These are phyloP conservation scores for Fraxinus platypoda DNA, from an alignment of 305 asterid species.

Conservation along the genomic window DNA sequence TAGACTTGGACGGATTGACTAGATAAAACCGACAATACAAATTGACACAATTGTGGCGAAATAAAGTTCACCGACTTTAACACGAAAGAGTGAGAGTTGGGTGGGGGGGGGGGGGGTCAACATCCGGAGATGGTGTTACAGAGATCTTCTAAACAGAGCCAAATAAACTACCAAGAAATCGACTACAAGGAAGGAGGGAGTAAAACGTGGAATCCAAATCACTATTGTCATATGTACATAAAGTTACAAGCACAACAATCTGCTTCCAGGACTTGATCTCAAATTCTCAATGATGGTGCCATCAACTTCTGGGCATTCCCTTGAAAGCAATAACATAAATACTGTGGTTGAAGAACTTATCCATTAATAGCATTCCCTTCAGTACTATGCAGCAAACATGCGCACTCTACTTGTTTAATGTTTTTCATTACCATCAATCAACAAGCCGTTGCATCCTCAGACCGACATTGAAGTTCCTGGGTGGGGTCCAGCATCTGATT, in stretches of 20 bases:
- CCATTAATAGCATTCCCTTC: background rate
- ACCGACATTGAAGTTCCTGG: constrained; percentile 20
- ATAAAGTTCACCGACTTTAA: too few species aligned
- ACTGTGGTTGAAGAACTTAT: background rate
- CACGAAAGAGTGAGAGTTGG: too few species aligned
- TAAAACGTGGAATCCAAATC: background rate
- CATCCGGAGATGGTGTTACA: too few species aligned
- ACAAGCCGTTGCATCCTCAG: constrained; percentile 20
- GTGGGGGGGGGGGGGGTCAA: too few species aligned
- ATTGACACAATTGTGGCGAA: background rate
- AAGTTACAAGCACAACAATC: constrained; percentile 1
- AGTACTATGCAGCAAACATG: background rate
- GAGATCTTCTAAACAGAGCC: too few species aligned
- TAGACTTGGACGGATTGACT: background rate
- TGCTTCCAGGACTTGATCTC: background rate
- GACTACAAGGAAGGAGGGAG: too few species aligned
- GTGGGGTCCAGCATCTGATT: constrained; percentile 18
- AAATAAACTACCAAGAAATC: too few species aligned
- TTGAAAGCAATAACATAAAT: background rate
- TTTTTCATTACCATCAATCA: constrained; percentile 11
- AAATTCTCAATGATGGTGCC: background rate
- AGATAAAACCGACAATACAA: background rate
- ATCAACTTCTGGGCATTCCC: background rate
- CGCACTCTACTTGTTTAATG: constrained; percentile 36
- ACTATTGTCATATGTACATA: constrained; percentile 30